phyloP scores from a whole-genome alignment of 1,139 yeast genomes.

The Debaryomyces sp. region DNA sequence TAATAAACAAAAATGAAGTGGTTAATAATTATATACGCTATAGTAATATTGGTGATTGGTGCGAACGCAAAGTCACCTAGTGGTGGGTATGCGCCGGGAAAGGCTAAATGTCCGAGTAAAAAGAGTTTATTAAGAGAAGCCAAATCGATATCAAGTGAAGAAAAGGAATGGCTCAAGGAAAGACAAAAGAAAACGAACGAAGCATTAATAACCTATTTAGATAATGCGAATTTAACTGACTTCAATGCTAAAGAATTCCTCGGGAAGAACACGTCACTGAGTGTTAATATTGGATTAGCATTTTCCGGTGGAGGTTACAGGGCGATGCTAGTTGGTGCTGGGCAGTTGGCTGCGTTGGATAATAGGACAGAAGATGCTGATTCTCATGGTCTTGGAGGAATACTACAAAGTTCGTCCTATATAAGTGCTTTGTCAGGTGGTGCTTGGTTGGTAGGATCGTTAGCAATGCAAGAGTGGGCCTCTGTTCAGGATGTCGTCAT shows the following conservation, averaged over 20 bases:
- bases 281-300: slow-evolving; percentile 66
- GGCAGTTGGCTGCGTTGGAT: slow-evolving; percentile 79
- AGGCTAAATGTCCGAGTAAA: slow-evolving; percentile 55
- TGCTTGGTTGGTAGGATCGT: slow-evolving; percentile 39
- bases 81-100: slow-evolving; percentile 66
- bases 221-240: slow-evolving; percentile 58
- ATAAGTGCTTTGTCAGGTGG: slow-evolving; percentile 45
- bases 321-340: slow-evolving; percentile 91
- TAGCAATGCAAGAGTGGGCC: slow-evolving; percentile 37
- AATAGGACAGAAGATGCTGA: slow-evolving; percentile 61
- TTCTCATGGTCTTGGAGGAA: slow-evolving; percentile 40
- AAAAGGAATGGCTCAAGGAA: slow-evolving; percentile 40
- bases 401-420: slow-evolving; percentile 41
- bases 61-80: slow-evolving; percentile 56
- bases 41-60: not conserved
- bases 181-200: slow-evolving; percentile 57
- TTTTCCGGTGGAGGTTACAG: slow-evolving; percentile 93
- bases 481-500: slow-evolving; percentile 37
- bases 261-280: slow-evolving; percentile 29
- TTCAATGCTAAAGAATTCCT: slow-evolving; percentile 56
- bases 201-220: slow-evolving; percentile 58
- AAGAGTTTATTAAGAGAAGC: slow-evolving; percentile 39
- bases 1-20: not conserved
- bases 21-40: not conserved
- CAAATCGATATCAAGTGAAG: slow-evolving; percentile 35